Evolutionary conservation across 2,329 filamentous ascomycete genomes (phyloP).

Genomic region (Hypomyces rosellus): DNA sequence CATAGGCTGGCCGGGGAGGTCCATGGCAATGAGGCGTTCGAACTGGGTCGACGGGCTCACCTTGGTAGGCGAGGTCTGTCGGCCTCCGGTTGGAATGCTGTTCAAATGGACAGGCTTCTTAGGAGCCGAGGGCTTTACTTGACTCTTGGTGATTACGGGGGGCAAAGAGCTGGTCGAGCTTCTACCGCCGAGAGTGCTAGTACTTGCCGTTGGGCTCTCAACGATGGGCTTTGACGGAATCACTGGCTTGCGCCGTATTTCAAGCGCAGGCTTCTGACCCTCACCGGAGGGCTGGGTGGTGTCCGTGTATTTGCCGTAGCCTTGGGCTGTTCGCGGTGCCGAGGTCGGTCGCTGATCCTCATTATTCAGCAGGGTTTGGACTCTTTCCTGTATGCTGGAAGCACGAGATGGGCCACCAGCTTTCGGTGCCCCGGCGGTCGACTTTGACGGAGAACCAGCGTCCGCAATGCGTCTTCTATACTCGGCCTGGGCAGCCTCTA

Average conservation of each 20-base stretch:
- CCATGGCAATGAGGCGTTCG: conserved; percentile 38
- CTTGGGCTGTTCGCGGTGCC: conserved; percentile 68
- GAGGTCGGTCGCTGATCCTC: conserved; percentile 60
- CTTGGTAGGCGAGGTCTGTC: conserved; percentile 41
- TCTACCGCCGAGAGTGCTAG: conserved; percentile 9
- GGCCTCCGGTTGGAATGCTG: conserved; percentile 41
- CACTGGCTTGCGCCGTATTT: conserved; percentile 47
- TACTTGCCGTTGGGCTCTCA: conserved; percentile 20
- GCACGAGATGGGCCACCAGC: conserved; percentile 59
- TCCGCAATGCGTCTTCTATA: conserved; percentile 69
- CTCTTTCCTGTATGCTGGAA: conserved; percentile 83
- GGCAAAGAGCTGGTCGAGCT: conserved; percentile 19
- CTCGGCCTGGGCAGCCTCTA: conserved; percentile 82
- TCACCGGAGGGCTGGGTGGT: conserved; percentile 31
- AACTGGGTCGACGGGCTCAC: conserved; percentile 21
- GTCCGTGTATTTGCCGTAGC: conserved; percentile 83
- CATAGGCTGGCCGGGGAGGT: conserved; percentile 42
- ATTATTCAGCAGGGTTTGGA: conserved; percentile 74
- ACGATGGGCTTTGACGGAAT: conserved; percentile 24
- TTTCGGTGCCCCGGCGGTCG: conserved; percentile 44
- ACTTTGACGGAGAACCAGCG: conserved; percentile 30
- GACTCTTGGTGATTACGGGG: conserved; percentile 19
- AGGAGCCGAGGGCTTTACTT: conserved; percentile 47
- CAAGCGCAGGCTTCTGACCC: conserved; percentile 34
- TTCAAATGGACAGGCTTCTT: conserved; percentile 58